Evolutionary conservation across 225 moss, liverwort and hornwort genomes (phyloP), one percentile per base, ranked within the genome.

Genomic region (Rhytidiadelphus loreus): DNA sequence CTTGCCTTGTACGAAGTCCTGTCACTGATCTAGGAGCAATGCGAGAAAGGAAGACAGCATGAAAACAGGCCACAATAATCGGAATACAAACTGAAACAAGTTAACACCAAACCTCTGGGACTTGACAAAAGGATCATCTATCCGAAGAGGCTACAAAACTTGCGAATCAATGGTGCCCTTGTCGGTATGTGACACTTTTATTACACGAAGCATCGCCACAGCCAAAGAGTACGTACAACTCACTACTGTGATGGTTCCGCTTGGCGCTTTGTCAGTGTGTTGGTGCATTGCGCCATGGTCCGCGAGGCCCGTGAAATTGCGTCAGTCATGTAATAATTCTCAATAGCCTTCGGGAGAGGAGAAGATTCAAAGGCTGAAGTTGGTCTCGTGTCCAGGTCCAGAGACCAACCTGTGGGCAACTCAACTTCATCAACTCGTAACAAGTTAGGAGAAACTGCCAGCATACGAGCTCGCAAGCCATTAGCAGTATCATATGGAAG

Each of bases 271-370:
- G 76, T 77, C 85, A 92, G 83, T 12, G 95, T 91, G 33, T 94
- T 92, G 66, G 94, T 96, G 74, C 96, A 96, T 80, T 96, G 97
- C 10, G 97, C 98, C 97, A 98, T 98, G n/a, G 92, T 91, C 84
- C 93, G 96, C 13, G 98, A 98, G 15, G 98, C 97, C 80, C 98
- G 92, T 6, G 98, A 91, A n/a, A 98, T 96, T 12, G 97, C 86
- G 77, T 97, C 97, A 7, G 96, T 96, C 97, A 98, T 97, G 86
- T 97, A 98, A 70, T 95, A 97, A 75, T 97, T 98, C 39, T 95
- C 93, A 46, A 98, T 78, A 16, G 93, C 95, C 90, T 92, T 97
- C 1, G 89, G 68, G 20, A 98, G 93, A 33, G 95, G 91, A 74
- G 96, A 93, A 22, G 89, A 86, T 75, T 94, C 92, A 43, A 98